Evolutionary conservation across 371 early-diverging fungal species (phyloP), one percentile per base, ranked within the genome.

Genomic region (Mucor irregularis): DNA sequence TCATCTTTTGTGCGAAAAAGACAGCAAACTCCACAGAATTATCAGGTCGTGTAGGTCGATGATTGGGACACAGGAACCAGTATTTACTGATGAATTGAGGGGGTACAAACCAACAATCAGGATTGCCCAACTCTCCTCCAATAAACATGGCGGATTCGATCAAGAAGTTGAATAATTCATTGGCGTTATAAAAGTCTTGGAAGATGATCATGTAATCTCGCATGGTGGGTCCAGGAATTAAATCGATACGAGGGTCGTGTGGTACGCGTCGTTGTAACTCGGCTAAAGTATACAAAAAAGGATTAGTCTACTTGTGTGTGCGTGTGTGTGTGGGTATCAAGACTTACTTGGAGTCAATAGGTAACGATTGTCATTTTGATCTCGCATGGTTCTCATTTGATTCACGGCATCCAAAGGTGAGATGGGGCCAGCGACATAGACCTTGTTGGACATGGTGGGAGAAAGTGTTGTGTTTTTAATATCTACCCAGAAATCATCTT

Each of bases 171-270:
- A 77, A 77, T 2, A 77, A 53, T 42, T 74, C 74, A 53, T 77
- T 72, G 6, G 69, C 62, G 31, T 74, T 69, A 53, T 74, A 74
- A 53, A 56, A 74, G 37, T 77, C 72, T 57, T 69, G 72, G 29
- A 68, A 77, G 3, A 74, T 9, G 24, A 77, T 77, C 78, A 77
- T 74, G n/a, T 57, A 66, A 29, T 77, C 74, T 14, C 77, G 69
- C 74, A 77, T 74, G 2, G 49, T 54, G n/a, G 72, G 67, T 13
- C 78, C 73, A 6, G 78, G 78, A 6, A 74, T 56, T 17, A 68
- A 60, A 50, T 77, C 78, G 40, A 77, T 74, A n/a, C 78, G 66
- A 13, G 70, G 59, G 53, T 77, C 74, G 40, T 77, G 78, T 19
- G 74, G 74, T 14, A 74, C 51, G 14, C 45, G 64, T 26, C 74